phyloP scores from a whole-genome alignment of 208 protist genomes.

The Lotmaria passim region DNA sequence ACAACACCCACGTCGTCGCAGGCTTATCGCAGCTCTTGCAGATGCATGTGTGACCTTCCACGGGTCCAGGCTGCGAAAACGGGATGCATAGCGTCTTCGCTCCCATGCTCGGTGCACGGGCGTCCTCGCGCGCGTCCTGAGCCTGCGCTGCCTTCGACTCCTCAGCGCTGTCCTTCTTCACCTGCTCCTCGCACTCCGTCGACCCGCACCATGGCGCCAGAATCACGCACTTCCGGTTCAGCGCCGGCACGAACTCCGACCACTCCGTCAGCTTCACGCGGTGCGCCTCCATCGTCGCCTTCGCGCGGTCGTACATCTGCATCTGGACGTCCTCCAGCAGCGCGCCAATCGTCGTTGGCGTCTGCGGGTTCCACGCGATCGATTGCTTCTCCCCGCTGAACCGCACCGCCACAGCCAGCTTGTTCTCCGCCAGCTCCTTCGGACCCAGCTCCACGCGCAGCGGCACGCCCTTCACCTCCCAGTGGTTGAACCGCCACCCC shows the following conservation, averaged over 20 bases:
- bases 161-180: constrained; percentile 95
- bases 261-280: constrained; percentile 78
- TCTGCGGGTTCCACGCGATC: constrained; percentile 62
- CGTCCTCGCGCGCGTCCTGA: constrained; percentile 66
- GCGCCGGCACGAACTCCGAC: constrained; percentile 90
- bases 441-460: constrained; percentile 98
- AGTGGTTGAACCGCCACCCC: constrained; percentile 98
- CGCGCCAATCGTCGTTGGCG: constrained; percentile 18
- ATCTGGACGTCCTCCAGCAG: constrained; percentile 94
- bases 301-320: constrained; percentile 80
- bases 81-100: constrained; percentile 98
- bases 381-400: constrained; percentile 70
- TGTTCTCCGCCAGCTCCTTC: constrained; percentile 91
- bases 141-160: constrained; percentile 72
- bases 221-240: constrained; percentile 91
- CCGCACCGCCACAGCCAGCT: constrained; percentile 66
- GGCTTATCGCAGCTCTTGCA: constrained; percentile 79
- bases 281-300: constrained; percentile 52
- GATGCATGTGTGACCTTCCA: constrained; percentile 89
- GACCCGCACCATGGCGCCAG: constrained; percentile 93
- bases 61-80: constrained; percentile 87
- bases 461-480: constrained; percentile 98
- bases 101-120: constrained; percentile 92
- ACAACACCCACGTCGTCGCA: constrained; percentile 82
- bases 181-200: constrained; percentile 92